Base-by-base conservation (phyloP, 192 early-diverging fungal species). In the Podila epigama region DNA sequence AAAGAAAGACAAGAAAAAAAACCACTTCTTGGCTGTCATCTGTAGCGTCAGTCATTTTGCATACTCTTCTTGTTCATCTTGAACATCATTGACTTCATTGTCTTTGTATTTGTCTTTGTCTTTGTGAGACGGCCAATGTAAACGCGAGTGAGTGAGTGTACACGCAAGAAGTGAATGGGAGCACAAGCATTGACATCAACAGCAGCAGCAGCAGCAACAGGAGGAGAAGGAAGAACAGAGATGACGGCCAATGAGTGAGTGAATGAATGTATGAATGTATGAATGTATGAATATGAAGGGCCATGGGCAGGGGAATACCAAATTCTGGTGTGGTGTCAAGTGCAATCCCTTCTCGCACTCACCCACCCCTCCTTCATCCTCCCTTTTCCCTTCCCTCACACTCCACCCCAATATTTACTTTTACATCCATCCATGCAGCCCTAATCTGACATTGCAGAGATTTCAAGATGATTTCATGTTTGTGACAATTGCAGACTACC, bases 131-230 rank as follows among this genome's bases (percentile, higher is more conserved):
- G 10, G 33, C 53, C 2, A 55, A 28, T 28, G 29, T 31, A 33
- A 15, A n/a, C n/a, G n/a, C n/a, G n/a, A n/a, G n/a, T n/a, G 53
- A 55, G 53, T 15, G 31, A 32, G 16, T n/a, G 9, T 55, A 15
- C 53, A 53, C 51, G 33, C 53, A 55, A n/a, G 25, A 16, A 60
- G 36, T 44, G 40, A 62, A 62, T n/a, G n/a, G 18, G 32, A 62
- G 60, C n/a, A n/a, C n/a, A n/a, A n/a, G n/a, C n/a, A n/a, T n/a
- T n/a, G n/a, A n/a, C n/a, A n/a, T n/a, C n/a, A n/a, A n/a, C n/a
- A n/a, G n/a, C n/a, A n/a, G n/a, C n/a, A n/a, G n/a, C n/a, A n/a
- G n/a, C n/a, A n/a, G n/a, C n/a, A n/a, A n/a, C n/a, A n/a, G n/a
- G n/a, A n/a, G n/a, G n/a, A n/a, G n/a, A n/a, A n/a, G n/a, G n/a